phyloP scores from a whole-genome alignment of 1,139 yeast genomes.

The Candida pseudocylindracea region DNA sequence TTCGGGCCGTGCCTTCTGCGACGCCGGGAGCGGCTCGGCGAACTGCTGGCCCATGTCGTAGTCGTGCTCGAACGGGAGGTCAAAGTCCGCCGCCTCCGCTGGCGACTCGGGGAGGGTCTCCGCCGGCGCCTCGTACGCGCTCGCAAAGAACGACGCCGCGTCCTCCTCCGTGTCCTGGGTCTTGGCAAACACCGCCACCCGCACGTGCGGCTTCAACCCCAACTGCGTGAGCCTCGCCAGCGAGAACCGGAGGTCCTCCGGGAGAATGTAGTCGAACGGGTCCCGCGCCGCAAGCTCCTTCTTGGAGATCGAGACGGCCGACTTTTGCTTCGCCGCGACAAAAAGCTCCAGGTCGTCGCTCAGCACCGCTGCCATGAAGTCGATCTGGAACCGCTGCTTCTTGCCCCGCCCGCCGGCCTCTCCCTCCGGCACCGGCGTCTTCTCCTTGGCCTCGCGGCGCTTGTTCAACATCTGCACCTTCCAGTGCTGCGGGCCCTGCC shows the following conservation, averaged over 20 bases:
- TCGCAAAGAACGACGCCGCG: constrained; percentile 20
- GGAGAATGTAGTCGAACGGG: constrained; percentile 21
- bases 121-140: constrained; percentile 11
- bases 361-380: constrained; percentile 22
- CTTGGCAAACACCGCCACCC: constrained; percentile 43
- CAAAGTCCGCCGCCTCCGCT: constrained; percentile 14
- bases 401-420: constrained; percentile 8
- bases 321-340: constrained; percentile 16
- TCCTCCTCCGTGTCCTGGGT: constrained; percentile 19
- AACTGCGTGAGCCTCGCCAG: constrained; percentile 46
- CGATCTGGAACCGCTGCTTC: constrained; percentile 16
- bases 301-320: constrained; percentile 5
- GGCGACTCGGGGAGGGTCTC: too few species aligned
- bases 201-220: constrained; percentile 41
- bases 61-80: constrained; percentile 19
- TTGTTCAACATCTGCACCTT: constrained; percentile 41
- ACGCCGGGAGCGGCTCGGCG: constrained; percentile 1
- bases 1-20: constrained; percentile 25
- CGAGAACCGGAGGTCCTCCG: constrained; percentile 54
- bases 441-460: constrained; percentile 6
- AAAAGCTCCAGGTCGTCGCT: constrained; percentile 27
- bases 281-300: constrained; percentile 9
- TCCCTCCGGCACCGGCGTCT: constrained; percentile 4
- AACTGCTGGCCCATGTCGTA: constrained; percentile 12
- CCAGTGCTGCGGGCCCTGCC: constrained; percentile 96